phyloP scores from a whole-genome alignment of 2,329 filamentous ascomycete genomes.

The Celoporthe dispersa region DNA sequence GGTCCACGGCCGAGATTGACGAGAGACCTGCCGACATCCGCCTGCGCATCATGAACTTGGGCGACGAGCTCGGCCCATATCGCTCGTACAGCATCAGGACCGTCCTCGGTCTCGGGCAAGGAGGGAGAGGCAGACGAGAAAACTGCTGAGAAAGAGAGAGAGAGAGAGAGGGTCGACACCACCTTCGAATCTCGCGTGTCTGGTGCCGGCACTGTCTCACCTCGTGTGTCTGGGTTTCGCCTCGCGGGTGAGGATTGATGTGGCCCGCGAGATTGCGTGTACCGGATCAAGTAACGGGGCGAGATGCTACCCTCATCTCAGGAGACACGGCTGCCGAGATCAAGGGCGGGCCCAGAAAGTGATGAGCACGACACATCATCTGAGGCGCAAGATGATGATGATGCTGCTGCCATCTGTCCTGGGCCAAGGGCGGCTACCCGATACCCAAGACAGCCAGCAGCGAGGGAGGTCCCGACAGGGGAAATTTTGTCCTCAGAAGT shows the following conservation, averaged over 20 bases:
- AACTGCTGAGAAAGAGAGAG: too few relatives aligned
- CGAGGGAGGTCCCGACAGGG: background rate
- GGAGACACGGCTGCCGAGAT: slow-evolving; percentile 11
- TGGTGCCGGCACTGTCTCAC: background rate
- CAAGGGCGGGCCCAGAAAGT: slow-evolving; percentile 11
- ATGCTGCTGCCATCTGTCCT: background rate
- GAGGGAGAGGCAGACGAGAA: background rate
- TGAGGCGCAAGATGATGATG: background rate
- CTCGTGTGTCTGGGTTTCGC: background rate
- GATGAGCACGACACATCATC: background rate
- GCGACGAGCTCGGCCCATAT: background rate
- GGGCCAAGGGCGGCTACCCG: background rate
- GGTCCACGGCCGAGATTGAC: background rate
- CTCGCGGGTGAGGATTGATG: background rate
- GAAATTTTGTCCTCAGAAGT: background rate
- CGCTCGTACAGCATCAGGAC: background rate
- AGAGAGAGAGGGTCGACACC: background rate
- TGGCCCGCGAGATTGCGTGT: background rate
- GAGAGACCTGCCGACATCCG: too few relatives aligned
- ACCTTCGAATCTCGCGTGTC: background rate
- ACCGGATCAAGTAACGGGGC: background rate
- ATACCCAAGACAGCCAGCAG: background rate
- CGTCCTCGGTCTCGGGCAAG: background rate
- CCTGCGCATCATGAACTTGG: too few relatives aligned
- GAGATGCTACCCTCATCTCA: slow-evolving; percentile 2